A percentile compares a stretch with the other conserved stretches of the same genome.
Evolutionary conservation across 2,329 filamentous ascomycete genomes (phyloP).

Genomic region (Scytalidium lignicola): DNA sequence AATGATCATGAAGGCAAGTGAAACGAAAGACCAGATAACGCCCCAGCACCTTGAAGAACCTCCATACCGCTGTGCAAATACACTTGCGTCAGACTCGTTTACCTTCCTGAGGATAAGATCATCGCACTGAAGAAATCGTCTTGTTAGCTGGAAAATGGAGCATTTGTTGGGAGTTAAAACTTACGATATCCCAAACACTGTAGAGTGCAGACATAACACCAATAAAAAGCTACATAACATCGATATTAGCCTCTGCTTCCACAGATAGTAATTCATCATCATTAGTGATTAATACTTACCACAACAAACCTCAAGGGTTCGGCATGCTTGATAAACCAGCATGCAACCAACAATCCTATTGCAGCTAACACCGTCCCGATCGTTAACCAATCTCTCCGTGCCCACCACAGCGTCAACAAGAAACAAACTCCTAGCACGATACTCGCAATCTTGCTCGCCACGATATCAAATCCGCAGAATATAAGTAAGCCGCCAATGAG

Average conservation of each 20-base stretch:
- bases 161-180: constrained; percentile 15
- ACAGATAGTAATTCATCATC: neutral
- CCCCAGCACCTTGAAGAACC: constrained; percentile 80
- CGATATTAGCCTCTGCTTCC: constrained; percentile 1
- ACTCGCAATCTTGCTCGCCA: constrained; percentile 74
- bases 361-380: constrained; percentile 65
- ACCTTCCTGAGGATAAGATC: constrained; percentile 77
- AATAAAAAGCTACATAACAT: constrained; percentile 57
- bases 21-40: constrained; percentile 71
- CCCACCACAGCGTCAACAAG: constrained; percentile 78
- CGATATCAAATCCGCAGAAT: constrained; percentile 77
- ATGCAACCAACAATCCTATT: constrained; percentile 65
- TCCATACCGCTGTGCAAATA: constrained; percentile 73
- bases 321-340: constrained; percentile 76
- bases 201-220: constrained; percentile 79
- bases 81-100: constrained; percentile 72
- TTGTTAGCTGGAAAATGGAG: constrained; percentile 1
- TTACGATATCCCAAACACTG: constrained; percentile 74
- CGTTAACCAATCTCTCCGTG: constrained; percentile 71
- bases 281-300: constrained; percentile 33
- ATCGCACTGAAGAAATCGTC: constrained; percentile 51
- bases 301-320: constrained; percentile 69
- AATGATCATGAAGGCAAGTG: constrained; percentile 63
- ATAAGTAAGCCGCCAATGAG: constrained; percentile 73
- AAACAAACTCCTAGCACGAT: constrained; percentile 70